Evolutionary conservation across 2,329 filamentous ascomycete species (phyloP), one percentile per base, ranked within the genome.

Genomic region (Diaporthe sp.): DNA sequence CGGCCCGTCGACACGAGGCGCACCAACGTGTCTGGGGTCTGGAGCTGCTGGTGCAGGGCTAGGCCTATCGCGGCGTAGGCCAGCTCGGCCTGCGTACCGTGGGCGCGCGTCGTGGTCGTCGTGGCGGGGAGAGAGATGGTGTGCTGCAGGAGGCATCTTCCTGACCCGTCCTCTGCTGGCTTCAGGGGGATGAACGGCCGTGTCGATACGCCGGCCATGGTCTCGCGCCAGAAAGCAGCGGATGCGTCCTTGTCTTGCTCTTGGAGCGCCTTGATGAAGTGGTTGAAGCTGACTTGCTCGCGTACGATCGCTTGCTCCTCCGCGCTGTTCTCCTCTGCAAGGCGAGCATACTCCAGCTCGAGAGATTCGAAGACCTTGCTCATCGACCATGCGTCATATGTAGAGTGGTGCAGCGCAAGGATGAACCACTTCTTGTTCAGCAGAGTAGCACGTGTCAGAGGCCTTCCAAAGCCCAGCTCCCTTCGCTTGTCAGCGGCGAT

Each of bases 371-470:
- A 45, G 2, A 64, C 58, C 58, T 64, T 64, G 58, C 25, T 64
- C 58, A 64, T 64, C 38, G 58, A 64, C 58, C 58, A 64, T n/a
- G 58, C 58, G 10, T 64, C 58, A 15, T 64, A 64, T 12, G 25
- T 30, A 25, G 58, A 45, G 38, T 64, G 58, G 8, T 64, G 58
- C 25, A 64, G 38, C 13, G 25, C 58, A 25, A 64, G 58, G 38
- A 64, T 30, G n/a, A 64, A 45, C 58, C 58, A 64, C 38, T 45
- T 64, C 3, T 45, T 64, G 58, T 45, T 45, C 6, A 64, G 38
- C n/a, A 64, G 19, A 9, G 58, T 5, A 64, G 58, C 38, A 2
- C 58, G 58, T 30, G 25, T 64, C 38, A 64, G 58, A 42, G 58
- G 58, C 15, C 58, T 15, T 28, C 58, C 58, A 8, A 64, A 64